phyloP scores from a whole-genome alignment of 2,329 filamentous ascomycete genomes.

The Zymoseptoria ardabiliae region DNA sequence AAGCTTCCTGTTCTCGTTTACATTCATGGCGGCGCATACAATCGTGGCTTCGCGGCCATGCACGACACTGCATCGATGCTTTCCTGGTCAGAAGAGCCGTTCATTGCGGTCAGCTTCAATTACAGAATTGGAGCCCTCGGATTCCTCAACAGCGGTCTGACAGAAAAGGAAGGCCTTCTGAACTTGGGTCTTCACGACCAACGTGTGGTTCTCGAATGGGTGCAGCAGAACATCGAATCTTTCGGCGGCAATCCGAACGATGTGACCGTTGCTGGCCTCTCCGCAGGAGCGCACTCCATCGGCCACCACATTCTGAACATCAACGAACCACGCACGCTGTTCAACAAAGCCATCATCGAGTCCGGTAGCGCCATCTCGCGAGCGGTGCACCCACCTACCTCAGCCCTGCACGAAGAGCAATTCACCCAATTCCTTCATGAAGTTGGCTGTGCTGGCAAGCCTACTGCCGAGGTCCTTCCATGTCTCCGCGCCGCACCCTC shows the following conservation, averaged over 20 bases:
- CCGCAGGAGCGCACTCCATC: conserved; percentile 58
- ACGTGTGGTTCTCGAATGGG: conserved; percentile 38
- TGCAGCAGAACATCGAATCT: conserved; percentile 32
- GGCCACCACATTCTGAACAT: conserved; percentile 59
- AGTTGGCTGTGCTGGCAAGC: conserved; percentile 27
- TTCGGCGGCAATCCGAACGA: conserved; percentile 32
- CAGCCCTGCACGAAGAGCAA: conserved; percentile 37
- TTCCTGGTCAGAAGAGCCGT: conserved; percentile 41
- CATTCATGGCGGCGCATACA: conserved; percentile 57
- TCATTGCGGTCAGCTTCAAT: conserved; percentile 53
- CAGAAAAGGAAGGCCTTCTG: conserved; percentile 47
- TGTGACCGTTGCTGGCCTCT: conserved; percentile 32
- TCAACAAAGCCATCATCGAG: conserved; percentile 42
- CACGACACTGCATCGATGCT: conserved; percentile 50
- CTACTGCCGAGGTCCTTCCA: conserved; percentile 31
- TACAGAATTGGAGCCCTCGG: conserved; percentile 61
- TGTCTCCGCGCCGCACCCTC: conserved; percentile 38
- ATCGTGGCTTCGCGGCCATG: conserved; percentile 41
- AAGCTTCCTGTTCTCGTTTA: conserved; percentile 52
- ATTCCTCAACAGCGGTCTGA: conserved; percentile 53
- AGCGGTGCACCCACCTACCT: conserved; percentile 37
- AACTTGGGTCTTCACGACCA: conserved; percentile 36
- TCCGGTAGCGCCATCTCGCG: conserved; percentile 42
- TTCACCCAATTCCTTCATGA: conserved; percentile 37
- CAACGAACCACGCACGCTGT: conserved; percentile 32